Percentiles rank a stretch among this genome's conserved stretches.
Conservation (phyloP, 257 asterid species). For the Jacaranda mimosifolia region DNA sequence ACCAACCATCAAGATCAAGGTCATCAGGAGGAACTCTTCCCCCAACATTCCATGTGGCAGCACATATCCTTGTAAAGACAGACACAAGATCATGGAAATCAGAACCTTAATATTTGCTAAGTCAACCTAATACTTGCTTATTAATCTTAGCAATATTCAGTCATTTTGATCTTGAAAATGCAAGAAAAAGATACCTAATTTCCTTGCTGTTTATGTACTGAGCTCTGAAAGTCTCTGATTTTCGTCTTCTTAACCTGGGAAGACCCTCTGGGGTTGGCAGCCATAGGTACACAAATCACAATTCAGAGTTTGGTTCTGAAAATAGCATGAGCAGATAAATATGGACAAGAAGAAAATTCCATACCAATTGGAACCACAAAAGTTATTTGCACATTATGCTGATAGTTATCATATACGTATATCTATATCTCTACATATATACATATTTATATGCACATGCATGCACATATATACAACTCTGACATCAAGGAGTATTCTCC, state of each 20-base stretch:
- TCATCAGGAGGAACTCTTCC: constrained; percentile 79
- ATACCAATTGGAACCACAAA: background rate
- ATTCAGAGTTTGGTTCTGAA: constrained; percentile 20
- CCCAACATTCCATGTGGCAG: constrained; percentile 87
- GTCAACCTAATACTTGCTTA: background rate
- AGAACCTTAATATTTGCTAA: constrained; percentile 1
- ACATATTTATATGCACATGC: background rate
- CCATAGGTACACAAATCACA: background rate
- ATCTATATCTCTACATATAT: background rate
- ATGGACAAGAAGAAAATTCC: background rate
- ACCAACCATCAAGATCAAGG: constrained; percentile 82
- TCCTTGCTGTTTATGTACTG: constrained; percentile 83
- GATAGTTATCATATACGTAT: background rate
- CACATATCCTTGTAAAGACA: constrained; percentile 51
- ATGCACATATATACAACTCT: background rate
- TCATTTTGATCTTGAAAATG: constrained; percentile 28
- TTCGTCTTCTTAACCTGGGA: constrained; percentile 79
- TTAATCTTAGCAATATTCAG: background rate
- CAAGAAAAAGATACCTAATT: constrained; percentile 60
- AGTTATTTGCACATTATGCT: background rate
- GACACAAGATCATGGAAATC: constrained; percentile 19
- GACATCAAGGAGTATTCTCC: background rate
- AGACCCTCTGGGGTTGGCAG: constrained; percentile 54
- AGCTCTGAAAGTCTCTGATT: constrained; percentile 87
- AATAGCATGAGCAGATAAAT: background rate